Evolutionary conservation across 2,329 filamentous ascomycete species (phyloP).

Genomic region (Amauroascus niger): DNA sequence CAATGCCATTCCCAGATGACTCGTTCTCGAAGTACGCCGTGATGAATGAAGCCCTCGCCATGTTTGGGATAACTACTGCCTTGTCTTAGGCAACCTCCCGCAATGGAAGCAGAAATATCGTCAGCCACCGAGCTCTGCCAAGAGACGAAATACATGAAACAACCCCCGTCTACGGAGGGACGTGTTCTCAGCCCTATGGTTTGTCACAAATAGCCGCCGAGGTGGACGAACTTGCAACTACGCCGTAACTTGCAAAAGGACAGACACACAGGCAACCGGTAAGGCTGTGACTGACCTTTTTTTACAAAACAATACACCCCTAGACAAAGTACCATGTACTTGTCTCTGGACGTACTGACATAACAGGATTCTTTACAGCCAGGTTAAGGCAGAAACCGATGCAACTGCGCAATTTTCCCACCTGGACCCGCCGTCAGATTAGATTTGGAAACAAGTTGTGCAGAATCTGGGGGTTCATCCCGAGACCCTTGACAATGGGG

Average conservation of each 20-base stretch:
- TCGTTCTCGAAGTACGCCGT: no score
- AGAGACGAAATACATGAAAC: no score
- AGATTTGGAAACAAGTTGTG: background rate
- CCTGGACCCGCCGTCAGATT: background rate
- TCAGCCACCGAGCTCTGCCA: no score
- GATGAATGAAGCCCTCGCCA: no score
- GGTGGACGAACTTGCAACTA: background rate
- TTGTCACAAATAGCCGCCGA: no score
- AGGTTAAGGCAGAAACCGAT: background rate
- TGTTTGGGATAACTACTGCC: no score
- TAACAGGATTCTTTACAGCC: no score
- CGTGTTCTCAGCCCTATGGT: no score
- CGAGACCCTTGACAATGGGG: background rate
- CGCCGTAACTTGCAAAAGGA: background rate
- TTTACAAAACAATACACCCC: background rate
- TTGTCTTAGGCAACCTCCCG: no score
- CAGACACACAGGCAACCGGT: background rate
- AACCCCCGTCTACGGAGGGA: no score
- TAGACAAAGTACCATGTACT: slow-evolving; percentile 8
- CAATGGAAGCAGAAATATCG: no score
- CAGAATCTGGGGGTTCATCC: slow-evolving; percentile 3
- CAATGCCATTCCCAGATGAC: no score
- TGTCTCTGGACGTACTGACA: background rate
- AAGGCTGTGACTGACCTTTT: background rate
- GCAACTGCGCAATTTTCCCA: background rate